Base-by-base conservation (phyloP, 2,329 filamentous ascomycete species). In the Apiospora kogelbergensis region DNA sequence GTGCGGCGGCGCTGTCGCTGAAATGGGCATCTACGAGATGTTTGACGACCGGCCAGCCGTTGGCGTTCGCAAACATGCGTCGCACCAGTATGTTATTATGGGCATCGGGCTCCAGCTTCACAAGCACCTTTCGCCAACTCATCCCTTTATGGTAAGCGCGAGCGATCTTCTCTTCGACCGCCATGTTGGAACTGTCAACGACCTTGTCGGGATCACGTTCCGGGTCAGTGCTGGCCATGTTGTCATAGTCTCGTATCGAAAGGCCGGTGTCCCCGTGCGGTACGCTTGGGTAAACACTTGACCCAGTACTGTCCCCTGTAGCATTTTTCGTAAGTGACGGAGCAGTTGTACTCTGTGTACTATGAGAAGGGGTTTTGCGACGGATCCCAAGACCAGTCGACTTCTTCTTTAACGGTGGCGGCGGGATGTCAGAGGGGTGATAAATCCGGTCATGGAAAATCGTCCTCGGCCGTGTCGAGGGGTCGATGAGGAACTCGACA, bases 1-100 rank as follows among this genome's bases (percentile, higher is more conserved):
- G 85, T 0, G 92, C 90, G 1, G 86, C 82, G 64, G 87, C 88
- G 0, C 89, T 90, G 76, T 97, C 92, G 67, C 90, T 92, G 78
- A 99, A 99, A 81, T 99, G 96, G 0, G 94, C 94, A 75, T 98
- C 95, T 67, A 96, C 95, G 24, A 98, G 83, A 80, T 99, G 96
- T 81, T 98, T 95, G 65, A 98, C 85, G 0, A 99, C 96, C 0
- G 96, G 96, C 96, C 96, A 99, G 2, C 96, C 96, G 75, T 97
- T 97, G 0, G 96, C 96, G 76, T 99, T 99, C 68, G 94, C 91
- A 79, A 99, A 99, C 91, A 94, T 97, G 68, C 96, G 91, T 20
- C 96, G 91, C 30, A 99, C 96, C 70, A 98, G 92, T 73, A 99
- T 97, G 80, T 99, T 99, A 81, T 99, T 99, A 82, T 99, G 96